Percentiles rank a stretch among this genome's conserved stretches.
Evolutionary conservation across 2,329 filamentous ascomycete genomes (phyloP).

Genomic region (Calonectria montana): DNA sequence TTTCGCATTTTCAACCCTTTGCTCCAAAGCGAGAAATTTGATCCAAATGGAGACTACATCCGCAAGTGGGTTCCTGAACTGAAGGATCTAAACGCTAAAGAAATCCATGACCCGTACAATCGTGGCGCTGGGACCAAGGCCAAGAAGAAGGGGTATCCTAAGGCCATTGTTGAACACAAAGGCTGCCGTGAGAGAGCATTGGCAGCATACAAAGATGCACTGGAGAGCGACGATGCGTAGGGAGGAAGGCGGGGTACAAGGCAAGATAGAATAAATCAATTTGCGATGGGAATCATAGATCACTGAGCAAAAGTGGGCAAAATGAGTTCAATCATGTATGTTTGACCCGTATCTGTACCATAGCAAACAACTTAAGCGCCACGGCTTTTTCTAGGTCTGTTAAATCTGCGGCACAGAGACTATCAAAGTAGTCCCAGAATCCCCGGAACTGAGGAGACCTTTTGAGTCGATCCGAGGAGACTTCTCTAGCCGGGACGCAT

Average conservation of each 20-base stretch:
- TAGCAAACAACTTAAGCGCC: constrained; percentile 64
- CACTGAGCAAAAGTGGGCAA: constrained; percentile 12
- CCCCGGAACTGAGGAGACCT: constrained; percentile 57
- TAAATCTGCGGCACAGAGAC: constrained; percentile 70
- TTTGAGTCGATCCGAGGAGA: constrained; percentile 59
- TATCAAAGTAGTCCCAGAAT: constrained; percentile 69
- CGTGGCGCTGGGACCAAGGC: constrained; percentile 70
- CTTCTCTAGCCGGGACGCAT: constrained; percentile 64
- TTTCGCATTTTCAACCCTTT: constrained; percentile 92
- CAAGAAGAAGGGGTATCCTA: constrained; percentile 77
- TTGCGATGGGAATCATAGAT: constrained; percentile 3
- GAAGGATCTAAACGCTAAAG: constrained; percentile 69
- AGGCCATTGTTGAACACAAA: constrained; percentile 80
- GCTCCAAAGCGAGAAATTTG: constrained; percentile 88
- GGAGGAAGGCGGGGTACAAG: not conserved
- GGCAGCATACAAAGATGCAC: constrained; percentile 72
- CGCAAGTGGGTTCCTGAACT: constrained; percentile 86
- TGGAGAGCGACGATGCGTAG: constrained; percentile 43
- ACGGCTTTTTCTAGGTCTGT: constrained; percentile 71
- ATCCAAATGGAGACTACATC: constrained; percentile 82
- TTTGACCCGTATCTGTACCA: constrained; percentile 76
- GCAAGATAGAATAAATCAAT: not conserved
- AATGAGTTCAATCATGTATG: constrained; percentile 49
- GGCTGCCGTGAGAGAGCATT: constrained; percentile 74
- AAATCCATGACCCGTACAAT: constrained; percentile 84